These are phyloP conservation scores for Serendipita sp. DNA, from an alignment of 768 basidiomycete species.

Conservation along the genomic window DNA sequence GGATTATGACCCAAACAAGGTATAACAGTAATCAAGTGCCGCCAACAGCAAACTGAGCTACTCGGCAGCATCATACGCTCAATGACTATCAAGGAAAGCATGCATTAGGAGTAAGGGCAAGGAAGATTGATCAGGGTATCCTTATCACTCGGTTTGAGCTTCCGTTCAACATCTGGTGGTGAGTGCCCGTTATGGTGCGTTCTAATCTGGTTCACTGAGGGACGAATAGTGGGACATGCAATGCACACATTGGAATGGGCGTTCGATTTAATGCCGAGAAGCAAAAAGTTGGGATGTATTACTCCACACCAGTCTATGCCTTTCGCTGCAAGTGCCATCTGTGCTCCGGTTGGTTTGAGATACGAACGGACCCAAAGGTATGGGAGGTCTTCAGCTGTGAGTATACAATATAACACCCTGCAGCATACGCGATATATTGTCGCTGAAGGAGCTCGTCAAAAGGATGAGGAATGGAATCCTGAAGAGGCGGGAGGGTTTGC, in stretches of 20 bases:
- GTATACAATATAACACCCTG: neutral
- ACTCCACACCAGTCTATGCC: constrained; percentile 83
- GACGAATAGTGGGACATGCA: constrained; percentile 64
- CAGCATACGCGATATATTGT: constrained; percentile 96
- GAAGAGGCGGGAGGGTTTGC: constrained; percentile 91
- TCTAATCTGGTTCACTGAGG: neutral
- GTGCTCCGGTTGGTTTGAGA: constrained; percentile 94
- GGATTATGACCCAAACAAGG: constrained; percentile 54
- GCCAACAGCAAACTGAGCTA: constrained; percentile 7
- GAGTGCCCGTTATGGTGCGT: constrained; percentile 17
- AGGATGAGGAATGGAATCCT: constrained; percentile 94
- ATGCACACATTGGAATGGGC: constrained; percentile 95
- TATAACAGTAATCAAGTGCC: constrained; percentile 24
- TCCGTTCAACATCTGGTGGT: constrained; percentile 97
- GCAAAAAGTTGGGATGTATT: constrained; percentile 89
- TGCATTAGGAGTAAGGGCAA: constrained; percentile 80
- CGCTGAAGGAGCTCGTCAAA: constrained; percentile 77
- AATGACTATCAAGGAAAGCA: constrained; percentile 51
- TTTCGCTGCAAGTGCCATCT: constrained; percentile 98
- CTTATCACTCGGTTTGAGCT: constrained; percentile 90
- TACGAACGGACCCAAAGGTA: constrained; percentile 93
- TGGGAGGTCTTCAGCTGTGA: constrained; percentile 9
- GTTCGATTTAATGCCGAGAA: constrained; percentile 99
- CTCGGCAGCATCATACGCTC: constrained; percentile 26
- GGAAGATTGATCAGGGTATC: constrained; percentile 92